phyloP scores from a whole-genome alignment of 176 grass and related monocot genomes.

The Luzula sylvatica region DNA sequence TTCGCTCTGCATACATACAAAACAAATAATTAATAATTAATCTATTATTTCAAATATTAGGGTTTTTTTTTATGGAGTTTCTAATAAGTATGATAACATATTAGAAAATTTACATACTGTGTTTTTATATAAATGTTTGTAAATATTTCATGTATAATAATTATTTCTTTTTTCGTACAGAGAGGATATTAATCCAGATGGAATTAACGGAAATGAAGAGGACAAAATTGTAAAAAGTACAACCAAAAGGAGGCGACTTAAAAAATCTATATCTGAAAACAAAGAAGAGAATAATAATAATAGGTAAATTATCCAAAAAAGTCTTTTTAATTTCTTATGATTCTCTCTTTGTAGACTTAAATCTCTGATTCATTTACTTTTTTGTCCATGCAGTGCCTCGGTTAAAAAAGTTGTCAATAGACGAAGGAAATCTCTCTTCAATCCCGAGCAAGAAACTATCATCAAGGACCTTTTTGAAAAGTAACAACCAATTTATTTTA shows the following conservation, averaged over 20 bases:
- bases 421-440: slow-evolving; percentile 42
- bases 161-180: slow-evolving; percentile 42
- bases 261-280: slow-evolving; percentile 25
- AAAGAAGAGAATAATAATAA: slow-evolving; percentile 39
- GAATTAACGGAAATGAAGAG: slow-evolving; percentile 25
- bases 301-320: slow-evolving; percentile 36
- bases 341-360: slow-evolving; percentile 23
- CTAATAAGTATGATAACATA: no score
- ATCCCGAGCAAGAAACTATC: slow-evolving; percentile 50
- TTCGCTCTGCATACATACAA: no score
- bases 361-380: slow-evolving; percentile 25
- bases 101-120: no score
- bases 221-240: slow-evolving; percentile 25
- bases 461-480: slow-evolving; percentile 60
- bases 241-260: slow-evolving; percentile 32
- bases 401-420: slow-evolving; percentile 36
- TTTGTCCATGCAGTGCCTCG: slow-evolving; percentile 26
- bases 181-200: slow-evolving; percentile 47
- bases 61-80: no score
- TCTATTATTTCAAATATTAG: no score
- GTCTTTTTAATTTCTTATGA: no score
- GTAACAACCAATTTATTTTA: slow-evolving; percentile 31
- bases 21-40: no score
- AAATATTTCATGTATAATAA: no score
- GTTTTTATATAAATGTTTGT: no score